Conservation (phyloP, 2,329 filamentous ascomycete genomes). For the Dactylellina haptotyla region DNA sequence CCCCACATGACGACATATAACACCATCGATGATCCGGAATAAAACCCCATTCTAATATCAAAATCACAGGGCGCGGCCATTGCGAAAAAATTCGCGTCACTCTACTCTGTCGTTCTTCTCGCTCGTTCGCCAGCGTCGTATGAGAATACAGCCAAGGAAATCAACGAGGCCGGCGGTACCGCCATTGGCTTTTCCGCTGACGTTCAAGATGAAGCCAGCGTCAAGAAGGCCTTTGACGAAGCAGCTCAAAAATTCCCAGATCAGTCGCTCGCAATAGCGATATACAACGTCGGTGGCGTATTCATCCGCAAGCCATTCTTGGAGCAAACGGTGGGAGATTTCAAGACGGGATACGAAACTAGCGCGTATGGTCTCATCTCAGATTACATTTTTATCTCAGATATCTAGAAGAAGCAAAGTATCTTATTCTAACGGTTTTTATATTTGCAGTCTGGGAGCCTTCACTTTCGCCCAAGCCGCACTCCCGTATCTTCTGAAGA, state of each 20-base stretch:
- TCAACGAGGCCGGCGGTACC: slow-evolving; percentile 73
- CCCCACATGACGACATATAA: background rate
- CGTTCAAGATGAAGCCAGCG: slow-evolving; percentile 66
- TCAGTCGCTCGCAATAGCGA: slow-evolving; percentile 70
- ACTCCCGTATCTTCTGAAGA: slow-evolving; percentile 75
- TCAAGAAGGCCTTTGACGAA: slow-evolving; percentile 71
- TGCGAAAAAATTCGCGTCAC: slow-evolving; percentile 70
- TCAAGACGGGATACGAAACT: slow-evolving; percentile 64
- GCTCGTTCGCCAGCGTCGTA: slow-evolving; percentile 75
- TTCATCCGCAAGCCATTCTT: slow-evolving; percentile 70
- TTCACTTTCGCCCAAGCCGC: slow-evolving; percentile 79
- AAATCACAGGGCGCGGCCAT: slow-evolving; percentile 63
- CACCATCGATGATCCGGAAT: background rate
- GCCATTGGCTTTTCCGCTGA: slow-evolving; percentile 78
- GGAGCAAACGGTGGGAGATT: slow-evolving; percentile 67
- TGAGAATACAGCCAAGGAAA: slow-evolving; percentile 73
- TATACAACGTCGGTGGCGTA: slow-evolving; percentile 74
- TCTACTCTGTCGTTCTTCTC: slow-evolving; percentile 79
- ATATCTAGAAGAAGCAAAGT: no score
- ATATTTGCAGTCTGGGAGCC: slow-evolving; percentile 69
- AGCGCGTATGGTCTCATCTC: slow-evolving; percentile 65
- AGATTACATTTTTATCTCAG: background rate
- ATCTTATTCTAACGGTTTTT: no score
- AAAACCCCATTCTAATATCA: background rate
- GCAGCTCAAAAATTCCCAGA: slow-evolving; percentile 71